Base-by-base conservation (phyloP, 345 rosid genomes). In the Alliaria petiolata region DNA sequence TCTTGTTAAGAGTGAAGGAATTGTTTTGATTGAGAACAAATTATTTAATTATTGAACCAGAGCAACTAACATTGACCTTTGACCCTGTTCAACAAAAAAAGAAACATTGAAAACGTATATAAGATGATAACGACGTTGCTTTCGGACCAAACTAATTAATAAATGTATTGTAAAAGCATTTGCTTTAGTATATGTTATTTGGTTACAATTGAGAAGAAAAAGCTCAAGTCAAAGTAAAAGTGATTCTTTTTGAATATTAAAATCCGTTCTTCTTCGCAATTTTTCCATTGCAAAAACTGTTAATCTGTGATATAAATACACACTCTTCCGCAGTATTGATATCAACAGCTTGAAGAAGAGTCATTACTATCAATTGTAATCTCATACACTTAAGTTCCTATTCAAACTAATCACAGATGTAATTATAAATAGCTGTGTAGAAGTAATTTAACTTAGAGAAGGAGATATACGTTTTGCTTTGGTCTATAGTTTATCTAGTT, bases 51-150 rank as follows among this genome's bases (percentile, higher is more conserved):
- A 63, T 72, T 54, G 47, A 33, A 53, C 20, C 40, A 54, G 34
- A 44, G 64, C 64, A 12, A 1, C 64, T 35, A 54, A 34, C 0
- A 52, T 71, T 71, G 76, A 72, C 69, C 76, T 15, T 53, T 72
- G 76, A 72, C 56, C 30, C 38, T 17, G 11, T 10, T 14, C n/a
- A 42, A 42, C 61, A 16, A 8, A 17, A 36, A 25, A 14, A 44
- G 6, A 34, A 52, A 44, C 70, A 40, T 36, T 45, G 71, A 64
- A 54, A 63, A 72, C 54, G 44, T 36, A 13, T 34, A 4, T 19
- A 45, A 45, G 26, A 46, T 47, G 40, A 13, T 36, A 28, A 61
- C 22, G 54, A 71, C 35, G 17, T 60, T 62, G 61, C 36, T 61
- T 54, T 61, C 45, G 43, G 52, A 50, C 75, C 49, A 60, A 22